Evolutionary conservation across 1,284 basidiomycete genomes (phyloP).

Genomic region (Ceratobasidium sp.): DNA sequence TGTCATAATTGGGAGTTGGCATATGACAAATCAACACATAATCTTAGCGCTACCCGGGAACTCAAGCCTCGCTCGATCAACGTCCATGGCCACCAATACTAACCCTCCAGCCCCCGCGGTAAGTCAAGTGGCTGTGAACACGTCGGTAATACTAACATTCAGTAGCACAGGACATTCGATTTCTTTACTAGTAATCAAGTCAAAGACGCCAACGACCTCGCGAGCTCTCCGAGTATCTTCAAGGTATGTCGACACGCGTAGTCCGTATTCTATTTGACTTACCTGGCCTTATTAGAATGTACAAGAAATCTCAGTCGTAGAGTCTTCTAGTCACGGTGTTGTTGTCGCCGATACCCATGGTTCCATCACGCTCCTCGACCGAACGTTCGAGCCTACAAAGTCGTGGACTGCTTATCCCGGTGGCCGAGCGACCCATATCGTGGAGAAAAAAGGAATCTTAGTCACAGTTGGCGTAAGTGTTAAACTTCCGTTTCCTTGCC

Average conservation of each 20-base stretch:
- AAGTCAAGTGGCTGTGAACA: not conserved
- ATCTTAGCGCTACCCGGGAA: not conserved
- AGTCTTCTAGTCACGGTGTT: slow-evolving; percentile 72
- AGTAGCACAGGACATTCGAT: slow-evolving; percentile 85
- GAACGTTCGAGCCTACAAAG: slow-evolving; percentile 77
- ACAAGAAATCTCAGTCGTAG: slow-evolving; percentile 77
- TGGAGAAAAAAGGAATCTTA: slow-evolving; percentile 80
- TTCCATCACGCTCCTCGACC: slow-evolving; percentile 79
- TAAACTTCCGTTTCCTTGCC: not conserved
- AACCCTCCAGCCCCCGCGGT: slow-evolving; percentile 47
- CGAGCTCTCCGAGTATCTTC: slow-evolving; percentile 80
- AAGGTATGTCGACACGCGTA: slow-evolving; percentile 63
- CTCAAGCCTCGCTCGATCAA: not conserved
- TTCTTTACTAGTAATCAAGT: slow-evolving; percentile 83
- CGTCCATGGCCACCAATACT: slow-evolving; percentile 36
- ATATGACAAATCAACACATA: too few relatives aligned
- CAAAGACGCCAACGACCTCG: slow-evolving; percentile 84
- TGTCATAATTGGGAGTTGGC: too few relatives aligned
- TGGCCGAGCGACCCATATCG: slow-evolving; percentile 87
- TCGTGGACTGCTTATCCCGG: slow-evolving; percentile 84
- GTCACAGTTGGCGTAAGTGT: slow-evolving; percentile 85
- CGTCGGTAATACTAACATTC: not conserved
- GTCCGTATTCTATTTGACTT: slow-evolving; percentile 38
- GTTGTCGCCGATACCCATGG: slow-evolving; percentile 87
- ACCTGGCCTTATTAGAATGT: slow-evolving; percentile 63